Percentiles rank a stretch among this genome's conserved stretches.
phyloP scores from a whole-genome alignment of 176 grass and related monocot species.

The Alloteropsis semialata region DNA sequence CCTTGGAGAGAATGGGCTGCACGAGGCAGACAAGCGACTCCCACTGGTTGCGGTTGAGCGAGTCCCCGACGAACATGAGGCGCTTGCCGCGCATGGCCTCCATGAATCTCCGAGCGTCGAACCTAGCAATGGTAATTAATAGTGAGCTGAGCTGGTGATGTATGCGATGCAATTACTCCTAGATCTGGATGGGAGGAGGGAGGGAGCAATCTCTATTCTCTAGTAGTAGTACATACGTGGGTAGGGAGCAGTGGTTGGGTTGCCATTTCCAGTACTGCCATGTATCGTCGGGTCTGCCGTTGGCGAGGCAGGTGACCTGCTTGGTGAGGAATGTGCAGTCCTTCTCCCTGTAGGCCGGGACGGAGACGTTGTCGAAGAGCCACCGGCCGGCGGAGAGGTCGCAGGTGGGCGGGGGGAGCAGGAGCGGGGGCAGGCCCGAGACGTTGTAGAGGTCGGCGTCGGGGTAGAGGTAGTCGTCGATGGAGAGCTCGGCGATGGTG shows the following conservation, averaged over 20 bases:
- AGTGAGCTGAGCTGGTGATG: too few relatives aligned
- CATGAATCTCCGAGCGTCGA: constrained; percentile 75
- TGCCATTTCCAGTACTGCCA: constrained; percentile 91
- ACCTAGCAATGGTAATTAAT: too few relatives aligned
- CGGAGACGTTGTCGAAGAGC: constrained; percentile 59
- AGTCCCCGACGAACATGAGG: constrained; percentile 90
- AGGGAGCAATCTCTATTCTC: too few relatives aligned
- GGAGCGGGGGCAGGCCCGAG: constrained; percentile 3
- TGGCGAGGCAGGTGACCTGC: constrained; percentile 78
- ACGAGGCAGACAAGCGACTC: constrained; percentile 84
- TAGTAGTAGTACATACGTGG: constrained; percentile 47
- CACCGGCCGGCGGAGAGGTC: constrained; percentile 58
- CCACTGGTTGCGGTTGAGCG: constrained; percentile 96
- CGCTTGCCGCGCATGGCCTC: constrained; percentile 75
- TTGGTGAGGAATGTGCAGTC: constrained; percentile 60
- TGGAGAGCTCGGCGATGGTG: constrained; percentile 69
- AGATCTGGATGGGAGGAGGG: not conserved
- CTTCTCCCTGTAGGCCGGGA: constrained; percentile 69
- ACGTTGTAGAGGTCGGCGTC: constrained; percentile 37
- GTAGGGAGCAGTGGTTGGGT: constrained; percentile 60
- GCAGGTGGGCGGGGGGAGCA: constrained; percentile 57
- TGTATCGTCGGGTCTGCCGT: constrained; percentile 54
- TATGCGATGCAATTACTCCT: too few relatives aligned
- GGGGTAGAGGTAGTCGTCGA: constrained; percentile 58
- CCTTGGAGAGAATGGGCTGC: constrained; percentile 50